Base-by-base conservation (phyloP, 192 early-diverging fungal species). In the Podila clonocystis region DNA sequence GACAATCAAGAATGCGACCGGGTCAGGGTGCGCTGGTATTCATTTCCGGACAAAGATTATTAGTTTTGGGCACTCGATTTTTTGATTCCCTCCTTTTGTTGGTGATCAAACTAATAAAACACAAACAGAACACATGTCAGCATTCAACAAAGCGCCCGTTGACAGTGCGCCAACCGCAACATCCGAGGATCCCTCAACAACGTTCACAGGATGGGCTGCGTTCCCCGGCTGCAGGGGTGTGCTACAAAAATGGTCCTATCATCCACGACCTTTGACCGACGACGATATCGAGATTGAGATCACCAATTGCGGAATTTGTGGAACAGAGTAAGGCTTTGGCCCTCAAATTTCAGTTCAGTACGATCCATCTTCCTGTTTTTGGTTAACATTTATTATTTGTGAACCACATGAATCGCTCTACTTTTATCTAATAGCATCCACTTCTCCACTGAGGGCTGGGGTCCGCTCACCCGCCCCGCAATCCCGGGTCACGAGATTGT, bases 291-390 rank as follows among this genome's bases (percentile, higher is more conserved):
- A 89, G 67, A 73, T 89, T 33, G 65, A 68, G 19, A 82, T 87
- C 34, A 34, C 82, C 33, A 88, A 92, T 75, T 93, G 92, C 57
- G 93, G 94, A 60, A 90, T 93, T 41, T 95, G 94, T 68, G 91
- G 89, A 55, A 87, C 91, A 5, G 95, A 96, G 64, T 66, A 66
- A 52, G 36, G 22, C 1, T 7, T 9, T 9, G 9, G 9, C 34
- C 34, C 1, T 9, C 34, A 36, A 36, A 36, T 31, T 4, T 31
- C 31, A 31, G 31, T 31, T 31, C 31, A 31, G 5, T 31, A 31
- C 5, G 5, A 31, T 5, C 31, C 5, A 22, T 34, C 20, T 19
- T 2, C 6, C n/a, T 6, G 11, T 22, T 38, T 26, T 64, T 50
- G 13, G n/a, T 48, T 2, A 2, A 8, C 15, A 3, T n/a, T 5